Evolutionary conservation across 2,329 filamentous ascomycete genomes (phyloP).

Genomic region (Penicillium hordei): DNA sequence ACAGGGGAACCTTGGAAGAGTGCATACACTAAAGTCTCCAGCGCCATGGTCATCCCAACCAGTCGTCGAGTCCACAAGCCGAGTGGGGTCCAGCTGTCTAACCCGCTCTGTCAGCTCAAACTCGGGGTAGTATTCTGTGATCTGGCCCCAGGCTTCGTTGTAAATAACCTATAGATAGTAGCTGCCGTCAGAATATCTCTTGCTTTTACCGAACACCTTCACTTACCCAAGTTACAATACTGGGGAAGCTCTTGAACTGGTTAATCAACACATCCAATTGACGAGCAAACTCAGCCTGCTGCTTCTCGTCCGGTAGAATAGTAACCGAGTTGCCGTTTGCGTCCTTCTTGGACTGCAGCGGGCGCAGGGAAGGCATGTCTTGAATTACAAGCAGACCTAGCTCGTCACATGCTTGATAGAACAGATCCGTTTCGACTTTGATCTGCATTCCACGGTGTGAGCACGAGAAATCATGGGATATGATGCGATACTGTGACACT

Average conservation of each 20-base stretch:
- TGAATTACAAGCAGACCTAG: conserved; percentile 67
- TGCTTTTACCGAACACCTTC: background rate
- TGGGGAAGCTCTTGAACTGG: conserved; percentile 64
- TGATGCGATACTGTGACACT: conserved; percentile 25
- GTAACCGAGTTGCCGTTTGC: background rate
- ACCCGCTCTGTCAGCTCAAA: conserved; percentile 57
- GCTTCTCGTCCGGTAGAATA: conserved; percentile 42
- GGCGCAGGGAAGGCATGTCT: conserved; percentile 66
- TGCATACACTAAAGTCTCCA: conserved; percentile 58
- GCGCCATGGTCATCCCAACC: conserved; percentile 69
- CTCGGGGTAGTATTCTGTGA: conserved; percentile 55
- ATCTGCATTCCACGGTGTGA: conserved; percentile 45
- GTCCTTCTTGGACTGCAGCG: conserved; percentile 30
- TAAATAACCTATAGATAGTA: conserved; percentile 57
- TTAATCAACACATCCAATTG: conserved; percentile 62
- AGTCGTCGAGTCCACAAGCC: conserved; percentile 62
- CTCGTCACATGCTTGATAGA: conserved; percentile 66
- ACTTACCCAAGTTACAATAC: conserved; percentile 63
- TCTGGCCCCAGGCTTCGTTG: conserved; percentile 71
- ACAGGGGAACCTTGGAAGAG: background rate
- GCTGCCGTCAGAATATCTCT: background rate
- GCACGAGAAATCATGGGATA: background rate
- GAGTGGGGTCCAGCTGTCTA: conserved; percentile 59
- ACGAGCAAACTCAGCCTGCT: conserved; percentile 65
- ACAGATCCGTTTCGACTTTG: conserved; percentile 67